A percentile compares a stretch with the other conserved stretches of the same genome.
phyloP scores from a whole-genome alignment of 2,329 filamentous ascomycete species.

The Venturia carpophila region DNA sequence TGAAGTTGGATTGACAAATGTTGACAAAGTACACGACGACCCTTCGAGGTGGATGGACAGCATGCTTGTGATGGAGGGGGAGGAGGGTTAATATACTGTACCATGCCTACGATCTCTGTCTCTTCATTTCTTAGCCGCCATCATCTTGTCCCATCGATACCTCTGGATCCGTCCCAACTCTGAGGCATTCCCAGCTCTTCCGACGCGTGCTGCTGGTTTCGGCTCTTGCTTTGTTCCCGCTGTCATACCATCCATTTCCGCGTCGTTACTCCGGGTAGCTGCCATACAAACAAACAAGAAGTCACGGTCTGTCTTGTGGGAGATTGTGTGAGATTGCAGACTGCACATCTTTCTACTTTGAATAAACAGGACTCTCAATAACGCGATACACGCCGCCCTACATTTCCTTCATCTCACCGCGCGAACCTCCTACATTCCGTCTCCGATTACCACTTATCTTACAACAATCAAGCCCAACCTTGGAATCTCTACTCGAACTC shows the following conservation, averaged over 20 bases:
- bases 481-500: background rate
- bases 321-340: background rate
- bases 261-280: background rate
- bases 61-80: background rate
- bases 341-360: background rate
- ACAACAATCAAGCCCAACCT: background rate
- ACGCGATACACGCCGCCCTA: background rate
- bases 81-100: background rate
- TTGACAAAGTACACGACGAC: slow-evolving; percentile 4
- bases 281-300: slow-evolving; percentile 4
- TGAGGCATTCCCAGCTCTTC: background rate
- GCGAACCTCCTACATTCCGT: background rate
- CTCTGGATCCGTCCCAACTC: background rate
- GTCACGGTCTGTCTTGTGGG: background rate
- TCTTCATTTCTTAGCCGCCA: background rate
- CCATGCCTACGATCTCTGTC: background rate
- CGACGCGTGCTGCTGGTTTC: background rate
- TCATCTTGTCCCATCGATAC: background rate
- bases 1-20: slow-evolving; percentile 13
- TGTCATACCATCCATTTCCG: background rate
- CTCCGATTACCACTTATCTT: background rate
- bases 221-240: slow-evolving; percentile 4
- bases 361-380: background rate
- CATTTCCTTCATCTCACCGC: background rate
- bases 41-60: background rate